A percentile compares a stretch with the other conserved stretches of the same genome.
phyloP scores from a whole-genome alignment of 257 asterid species.

The Echium plantagineum region DNA sequence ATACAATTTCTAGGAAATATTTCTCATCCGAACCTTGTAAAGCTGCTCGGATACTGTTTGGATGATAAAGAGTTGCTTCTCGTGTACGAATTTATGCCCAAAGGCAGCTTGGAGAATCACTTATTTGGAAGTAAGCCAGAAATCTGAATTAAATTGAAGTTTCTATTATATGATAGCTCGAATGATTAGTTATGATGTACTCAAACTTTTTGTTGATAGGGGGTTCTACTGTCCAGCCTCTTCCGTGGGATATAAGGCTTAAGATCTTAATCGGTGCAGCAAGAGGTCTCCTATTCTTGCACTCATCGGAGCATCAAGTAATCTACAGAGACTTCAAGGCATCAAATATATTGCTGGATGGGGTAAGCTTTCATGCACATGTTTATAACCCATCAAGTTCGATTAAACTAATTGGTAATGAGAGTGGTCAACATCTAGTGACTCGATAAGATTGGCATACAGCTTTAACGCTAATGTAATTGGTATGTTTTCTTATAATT shows the following conservation, averaged over 20 bases:
- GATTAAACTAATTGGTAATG: background rate
- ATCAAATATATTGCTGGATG: slow-evolving; percentile 69
- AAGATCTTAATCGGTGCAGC: slow-evolving; percentile 61
- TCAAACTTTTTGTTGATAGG: slow-evolving; percentile 25
- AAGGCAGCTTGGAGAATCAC: slow-evolving; percentile 95
- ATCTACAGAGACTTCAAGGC: slow-evolving; percentile 79
- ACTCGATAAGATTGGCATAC: background rate
- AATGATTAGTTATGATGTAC: background rate
- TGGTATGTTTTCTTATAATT: background rate
- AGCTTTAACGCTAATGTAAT: background rate
- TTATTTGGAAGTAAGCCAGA: slow-evolving; percentile 70
- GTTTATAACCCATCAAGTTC: background rate
- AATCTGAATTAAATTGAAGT: background rate
- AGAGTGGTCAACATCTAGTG: background rate
- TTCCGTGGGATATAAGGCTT: slow-evolving; percentile 62
- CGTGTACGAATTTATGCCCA: slow-evolving; percentile 81
- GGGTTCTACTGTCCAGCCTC: slow-evolving; percentile 63
- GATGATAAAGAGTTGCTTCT: slow-evolving; percentile 73
- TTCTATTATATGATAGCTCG: background rate
- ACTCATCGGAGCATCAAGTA: slow-evolving; percentile 41
- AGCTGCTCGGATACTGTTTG: slow-evolving; percentile 74
- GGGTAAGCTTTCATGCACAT: slow-evolving; percentile 25
- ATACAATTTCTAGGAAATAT: slow-evolving; percentile 77
- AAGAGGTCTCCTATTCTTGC: slow-evolving; percentile 61
- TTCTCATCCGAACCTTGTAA: slow-evolving; percentile 75